Evolutionary conservation across 306 rosid species (phyloP).

Genomic region (Trichosanthes truncata): DNA sequence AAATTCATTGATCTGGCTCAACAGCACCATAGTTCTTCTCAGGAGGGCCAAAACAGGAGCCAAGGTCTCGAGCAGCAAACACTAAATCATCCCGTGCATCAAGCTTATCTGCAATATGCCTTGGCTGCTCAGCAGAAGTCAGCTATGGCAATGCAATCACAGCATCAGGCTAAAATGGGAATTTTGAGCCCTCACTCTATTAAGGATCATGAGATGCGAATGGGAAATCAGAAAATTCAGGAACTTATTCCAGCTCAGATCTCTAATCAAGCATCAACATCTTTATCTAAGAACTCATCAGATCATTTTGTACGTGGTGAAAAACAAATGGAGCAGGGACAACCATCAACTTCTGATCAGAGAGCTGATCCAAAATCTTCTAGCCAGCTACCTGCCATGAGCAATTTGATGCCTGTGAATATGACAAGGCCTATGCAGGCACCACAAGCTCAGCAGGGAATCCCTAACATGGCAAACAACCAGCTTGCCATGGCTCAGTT

Average conservation of each 20-base stretch:
- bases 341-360: conserved; percentile 49
- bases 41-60: conserved; percentile 57
- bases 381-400: conserved; percentile 36
- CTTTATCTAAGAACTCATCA: conserved; percentile 44
- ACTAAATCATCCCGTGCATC: conserved; percentile 61
- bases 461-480: conserved; percentile 47
- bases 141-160: conserved; percentile 65
- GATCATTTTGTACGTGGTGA: conserved; percentile 69
- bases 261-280: conserved; percentile 48
- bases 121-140: conserved; percentile 69
- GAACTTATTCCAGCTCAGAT: conserved; percentile 60
- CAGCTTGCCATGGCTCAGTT: conserved; percentile 60
- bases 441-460: conserved; percentile 46
- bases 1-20: conserved; percentile 61
- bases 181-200: conserved; percentile 45
- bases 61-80: conserved; percentile 72
- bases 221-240: conserved; percentile 70
- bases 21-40: conserved; percentile 54
- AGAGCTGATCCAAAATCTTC: conserved; percentile 56
- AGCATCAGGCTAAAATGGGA: conserved; percentile 76
- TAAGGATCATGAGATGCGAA: conserved; percentile 75
- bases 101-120: conserved; percentile 79
- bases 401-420: conserved; percentile 59
- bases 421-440: conserved; percentile 51
- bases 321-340: conserved; percentile 66